Percentiles rank a stretch among this genome's conserved stretches.
Evolutionary conservation across 2,329 filamentous ascomycete genomes (phyloP).

Genomic region (Lasiodiplodia gonubiensis): DNA sequence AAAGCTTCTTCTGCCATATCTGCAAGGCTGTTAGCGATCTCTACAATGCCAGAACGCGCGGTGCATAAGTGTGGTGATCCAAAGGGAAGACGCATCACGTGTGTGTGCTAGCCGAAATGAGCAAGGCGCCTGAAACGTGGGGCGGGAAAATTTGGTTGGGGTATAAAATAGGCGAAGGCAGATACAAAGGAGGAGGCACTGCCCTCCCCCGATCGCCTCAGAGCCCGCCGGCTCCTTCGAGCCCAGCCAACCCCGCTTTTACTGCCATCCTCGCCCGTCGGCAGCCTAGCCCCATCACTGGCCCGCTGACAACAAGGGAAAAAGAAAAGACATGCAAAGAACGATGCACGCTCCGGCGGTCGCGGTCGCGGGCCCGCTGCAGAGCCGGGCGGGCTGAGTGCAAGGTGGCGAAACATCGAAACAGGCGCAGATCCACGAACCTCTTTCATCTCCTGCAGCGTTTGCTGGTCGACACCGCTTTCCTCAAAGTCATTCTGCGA

Average conservation of each 20-base stretch:
- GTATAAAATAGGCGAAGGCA: conserved; percentile 56
- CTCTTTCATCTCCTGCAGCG: conserved; percentile 84
- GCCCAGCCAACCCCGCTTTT: conserved; percentile 30
- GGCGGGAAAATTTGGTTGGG: conserved; percentile 32
- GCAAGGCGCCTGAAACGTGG: conserved; percentile 39
- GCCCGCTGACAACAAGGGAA: conserved; percentile 18
- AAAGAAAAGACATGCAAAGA: conserved; percentile 12
- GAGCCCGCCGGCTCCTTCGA: conserved; percentile 27
- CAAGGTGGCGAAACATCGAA: conserved; percentile 18
- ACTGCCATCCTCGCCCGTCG: conserved; percentile 29
- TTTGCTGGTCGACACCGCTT: conserved; percentile 85
- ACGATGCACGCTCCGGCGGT: neutral
- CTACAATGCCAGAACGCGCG: conserved; percentile 11
- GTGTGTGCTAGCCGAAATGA: conserved; percentile 43
- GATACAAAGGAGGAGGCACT: conserved; percentile 29
- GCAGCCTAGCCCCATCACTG: conserved; percentile 27
- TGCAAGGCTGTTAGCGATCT: conserved; percentile 45
- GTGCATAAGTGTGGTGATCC: conserved; percentile 10
- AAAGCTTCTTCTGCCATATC: conserved; percentile 94
- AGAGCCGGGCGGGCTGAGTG: conserved; percentile 13
- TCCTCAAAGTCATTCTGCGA: conserved; percentile 97
- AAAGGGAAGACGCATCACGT: conserved; percentile 39
- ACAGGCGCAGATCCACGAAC: conserved; percentile 61
- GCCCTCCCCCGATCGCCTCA: conserved; percentile 29
- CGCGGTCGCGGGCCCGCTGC: conserved; percentile 6